A percentile compares a stretch with the other conserved stretches of the same genome.
phyloP scores from a whole-genome alignment of 106 monocot genomes.

The Acorus gramineus region DNA sequence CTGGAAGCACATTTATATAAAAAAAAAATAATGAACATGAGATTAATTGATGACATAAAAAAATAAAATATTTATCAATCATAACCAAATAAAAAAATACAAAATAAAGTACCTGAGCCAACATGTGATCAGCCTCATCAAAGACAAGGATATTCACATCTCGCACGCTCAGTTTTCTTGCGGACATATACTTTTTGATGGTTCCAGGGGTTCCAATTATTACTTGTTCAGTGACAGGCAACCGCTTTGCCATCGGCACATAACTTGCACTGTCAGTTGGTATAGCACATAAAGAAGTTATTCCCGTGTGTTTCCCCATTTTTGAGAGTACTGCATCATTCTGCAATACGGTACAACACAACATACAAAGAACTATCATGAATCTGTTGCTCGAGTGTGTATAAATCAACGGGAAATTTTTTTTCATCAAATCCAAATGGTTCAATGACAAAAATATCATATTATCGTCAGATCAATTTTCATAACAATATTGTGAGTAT shows the following conservation, averaged over 20 bases:
- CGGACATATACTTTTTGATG: constrained; percentile 70
- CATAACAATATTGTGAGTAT: too few relatives aligned
- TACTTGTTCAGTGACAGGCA: constrained; percentile 78
- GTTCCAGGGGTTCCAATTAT: constrained; percentile 96
- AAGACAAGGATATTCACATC: constrained; percentile 84
- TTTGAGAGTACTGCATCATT: constrained; percentile 70
- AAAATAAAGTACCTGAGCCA: constrained; percentile 49
- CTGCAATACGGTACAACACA: constrained; percentile 21
- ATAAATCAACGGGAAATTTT: too few relatives aligned
- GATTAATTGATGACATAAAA: neutral
- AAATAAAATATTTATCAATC: neutral
- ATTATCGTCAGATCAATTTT: too few relatives aligned
- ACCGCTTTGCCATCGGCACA: constrained; percentile 41
- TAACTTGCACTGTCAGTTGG: constrained; percentile 50
- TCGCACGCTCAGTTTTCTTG: constrained; percentile 53
- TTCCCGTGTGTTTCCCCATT: constrained; percentile 87
- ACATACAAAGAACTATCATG: too few relatives aligned
- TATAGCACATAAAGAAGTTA: constrained; percentile 75
- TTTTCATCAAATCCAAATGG: too few relatives aligned
- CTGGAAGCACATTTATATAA: neutral
- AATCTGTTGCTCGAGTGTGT: too few relatives aligned
- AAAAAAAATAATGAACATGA: neutral
- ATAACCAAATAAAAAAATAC: neutral
- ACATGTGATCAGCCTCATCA: constrained; percentile 96
- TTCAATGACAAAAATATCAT: too few relatives aligned